Evolutionary conservation across 495 filamentous ascomycete species (phyloP).

Genomic region (Xylaria palmicola): DNA sequence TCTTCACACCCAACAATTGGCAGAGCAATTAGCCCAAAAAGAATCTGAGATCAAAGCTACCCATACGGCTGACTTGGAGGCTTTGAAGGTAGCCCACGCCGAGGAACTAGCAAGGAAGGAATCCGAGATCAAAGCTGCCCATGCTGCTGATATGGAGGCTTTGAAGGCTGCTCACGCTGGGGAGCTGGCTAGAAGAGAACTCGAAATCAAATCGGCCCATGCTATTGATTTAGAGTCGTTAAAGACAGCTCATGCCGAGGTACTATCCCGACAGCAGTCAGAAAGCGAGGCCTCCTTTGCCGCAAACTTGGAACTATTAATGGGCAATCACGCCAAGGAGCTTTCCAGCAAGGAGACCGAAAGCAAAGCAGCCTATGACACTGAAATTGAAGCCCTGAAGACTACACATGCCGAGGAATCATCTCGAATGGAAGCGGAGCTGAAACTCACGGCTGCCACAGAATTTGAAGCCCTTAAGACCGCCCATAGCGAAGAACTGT

Average conservation of each 20-base stretch:
- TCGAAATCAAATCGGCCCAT: conserved; percentile 24
- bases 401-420: conserved; percentile 25
- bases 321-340: conserved; percentile 29
- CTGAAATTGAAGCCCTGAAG: conserved; percentile 24
- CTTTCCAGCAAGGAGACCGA: conserved; percentile 35
- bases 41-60: conserved; percentile 19
- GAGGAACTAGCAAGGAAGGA: conserved; percentile 23
- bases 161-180: conserved; percentile 24
- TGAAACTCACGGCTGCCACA: conserved; percentile 23
- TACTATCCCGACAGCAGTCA: conserved; percentile 22
- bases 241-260: conserved; percentile 18
- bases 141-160: conserved; percentile 30
- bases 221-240: conserved; percentile 28
- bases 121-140: conserved; percentile 24
- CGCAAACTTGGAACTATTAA: conserved; percentile 31
- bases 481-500: conserved; percentile 35
- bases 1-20: conserved; percentile 32
- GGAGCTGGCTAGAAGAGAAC: conserved; percentile 21
- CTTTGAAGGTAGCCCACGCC: conserved; percentile 16
- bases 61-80: conserved; percentile 22
- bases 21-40: conserved; percentile 26
- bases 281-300: conserved; percentile 24
- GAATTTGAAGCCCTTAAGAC: conserved; percentile 28
- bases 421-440: conserved; percentile 21
- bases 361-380: conserved; percentile 20